phyloP scores from a whole-genome alignment of 2,329 filamentous ascomycete genomes.

The Colletotrichum nymphaeae region DNA sequence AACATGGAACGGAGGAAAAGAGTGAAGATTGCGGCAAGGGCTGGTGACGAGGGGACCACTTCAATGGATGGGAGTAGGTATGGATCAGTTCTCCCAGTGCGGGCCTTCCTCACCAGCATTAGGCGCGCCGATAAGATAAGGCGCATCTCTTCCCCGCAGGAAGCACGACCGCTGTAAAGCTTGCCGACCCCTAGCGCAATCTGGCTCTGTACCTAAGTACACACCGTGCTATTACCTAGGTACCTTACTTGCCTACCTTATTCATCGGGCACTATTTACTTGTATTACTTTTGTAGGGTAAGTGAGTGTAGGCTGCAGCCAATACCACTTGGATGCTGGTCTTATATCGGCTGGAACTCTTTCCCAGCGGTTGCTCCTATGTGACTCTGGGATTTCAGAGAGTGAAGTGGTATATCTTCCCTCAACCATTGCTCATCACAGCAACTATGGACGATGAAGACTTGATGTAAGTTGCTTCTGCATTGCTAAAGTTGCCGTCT shows the following conservation, averaged over 20 bases:
- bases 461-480: background rate
- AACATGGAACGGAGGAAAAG: slow-evolving; percentile 14
- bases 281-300: too few relatives aligned
- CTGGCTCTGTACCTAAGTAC: background rate
- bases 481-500: slow-evolving; percentile 10
- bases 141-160: slow-evolving; percentile 22
- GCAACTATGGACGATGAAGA: background rate
- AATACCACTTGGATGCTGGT: too few relatives aligned
- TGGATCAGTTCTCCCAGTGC: background rate
- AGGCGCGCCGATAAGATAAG: slow-evolving; percentile 32
- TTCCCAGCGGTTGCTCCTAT: too few relatives aligned
- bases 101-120: background rate
- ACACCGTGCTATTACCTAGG: background rate
- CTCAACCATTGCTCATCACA: background rate
- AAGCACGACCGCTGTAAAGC: slow-evolving; percentile 15
- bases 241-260: background rate
- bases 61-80: background rate
- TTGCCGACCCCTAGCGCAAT: slow-evolving; percentile 14
- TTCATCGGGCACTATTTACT: background rate
- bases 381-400: too few relatives aligned
- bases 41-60: slow-evolving; percentile 30
- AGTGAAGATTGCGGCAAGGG: slow-evolving; percentile 21
- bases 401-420: background rate
- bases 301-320: too few relatives aligned
- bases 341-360: too few relatives aligned